Evolutionary conservation across 192 early-diverging fungal species (phyloP).

Genomic region (Coemansia sp.): DNA sequence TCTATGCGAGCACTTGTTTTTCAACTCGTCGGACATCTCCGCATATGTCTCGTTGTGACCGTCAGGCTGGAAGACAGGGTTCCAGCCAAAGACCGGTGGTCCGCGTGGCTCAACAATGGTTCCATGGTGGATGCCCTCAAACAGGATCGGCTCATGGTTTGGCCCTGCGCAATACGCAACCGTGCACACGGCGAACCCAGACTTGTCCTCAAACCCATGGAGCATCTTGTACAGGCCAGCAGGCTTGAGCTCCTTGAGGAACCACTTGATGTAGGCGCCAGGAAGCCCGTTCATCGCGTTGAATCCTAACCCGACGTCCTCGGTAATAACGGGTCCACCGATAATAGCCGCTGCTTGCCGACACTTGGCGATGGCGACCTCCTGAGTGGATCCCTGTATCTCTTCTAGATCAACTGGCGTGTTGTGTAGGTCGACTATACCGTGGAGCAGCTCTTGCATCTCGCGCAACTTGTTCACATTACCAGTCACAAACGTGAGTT

Average conservation of each 20-base stretch:
- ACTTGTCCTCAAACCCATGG: conserved; percentile 83
- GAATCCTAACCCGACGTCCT: conserved; percentile 95
- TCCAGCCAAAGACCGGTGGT: conserved; percentile 90
- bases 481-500: conserved; percentile 87
- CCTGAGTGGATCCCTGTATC: conserved; percentile 80
- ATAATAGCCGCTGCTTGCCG: conserved; percentile 68
- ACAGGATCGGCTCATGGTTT: conserved; percentile 77
- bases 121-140: conserved; percentile 84
- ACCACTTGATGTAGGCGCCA: conserved; percentile 94
- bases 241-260: conserved; percentile 77
- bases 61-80: conserved; percentile 91
- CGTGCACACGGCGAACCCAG: conserved; percentile 88
- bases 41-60: conserved; percentile 76
- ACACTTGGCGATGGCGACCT: conserved; percentile 83
- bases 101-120: conserved; percentile 86
- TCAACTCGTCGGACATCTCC: conserved; percentile 80
- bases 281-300: conserved; percentile 91
- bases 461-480: conserved; percentile 96
- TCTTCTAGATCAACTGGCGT: conserved; percentile 86
- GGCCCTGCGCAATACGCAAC: conserved; percentile 86
- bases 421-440: conserved; percentile 65
- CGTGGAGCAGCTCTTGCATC: conserved; percentile 77
- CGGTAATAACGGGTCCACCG: conserved; percentile 79
- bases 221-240: conserved; percentile 81
- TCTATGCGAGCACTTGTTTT: conserved; percentile 93